These are phyloP conservation scores for Byssoonygena ceratinophila DNA, from an alignment of 2,329 filamentous ascomycete genomes.

Conservation along the genomic window DNA sequence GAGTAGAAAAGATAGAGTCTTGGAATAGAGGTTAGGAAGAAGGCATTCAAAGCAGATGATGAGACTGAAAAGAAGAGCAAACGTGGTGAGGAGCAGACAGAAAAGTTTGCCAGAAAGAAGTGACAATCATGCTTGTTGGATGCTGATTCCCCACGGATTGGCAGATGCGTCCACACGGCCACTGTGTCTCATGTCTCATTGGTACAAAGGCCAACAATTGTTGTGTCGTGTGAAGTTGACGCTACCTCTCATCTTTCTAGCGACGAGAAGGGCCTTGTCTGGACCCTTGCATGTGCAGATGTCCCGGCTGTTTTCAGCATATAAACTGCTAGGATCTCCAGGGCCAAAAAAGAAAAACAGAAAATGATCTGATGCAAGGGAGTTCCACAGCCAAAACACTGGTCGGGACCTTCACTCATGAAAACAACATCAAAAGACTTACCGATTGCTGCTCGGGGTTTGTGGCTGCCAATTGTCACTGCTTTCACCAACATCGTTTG, in stretches of 20 bases:
- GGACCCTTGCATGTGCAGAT: conserved; percentile 11
- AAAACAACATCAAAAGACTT: neutral
- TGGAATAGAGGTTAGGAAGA: conserved; percentile 5
- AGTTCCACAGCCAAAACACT: neutral
- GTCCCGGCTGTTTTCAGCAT: neutral
- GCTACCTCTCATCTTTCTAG: conserved; percentile 11
- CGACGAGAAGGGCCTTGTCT: conserved; percentile 7
- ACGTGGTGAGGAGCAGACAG: neutral
- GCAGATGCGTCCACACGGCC: conserved; percentile 8
- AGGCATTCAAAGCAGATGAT: neutral
- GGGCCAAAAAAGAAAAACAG: neutral
- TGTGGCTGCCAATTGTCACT: conserved; percentile 19
- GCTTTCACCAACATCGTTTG: conserved; percentile 15
- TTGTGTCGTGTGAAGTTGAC: conserved; percentile 7
- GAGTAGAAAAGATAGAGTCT: conserved; percentile 4
- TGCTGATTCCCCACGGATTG: neutral
- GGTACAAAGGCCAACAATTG: conserved; percentile 13
- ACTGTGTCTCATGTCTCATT: conserved; percentile 15
- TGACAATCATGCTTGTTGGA: conserved; percentile 2
- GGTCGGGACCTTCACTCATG: conserved; percentile 4
- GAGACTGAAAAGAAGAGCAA: neutral
- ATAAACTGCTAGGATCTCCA: conserved; percentile 3
- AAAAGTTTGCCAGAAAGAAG: conserved; percentile 8
- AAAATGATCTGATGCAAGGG: neutral
- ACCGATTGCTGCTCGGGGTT: conserved; percentile 12